Base-by-base conservation (phyloP, 345 rosid species). In the Eucalyptus caleyi region DNA sequence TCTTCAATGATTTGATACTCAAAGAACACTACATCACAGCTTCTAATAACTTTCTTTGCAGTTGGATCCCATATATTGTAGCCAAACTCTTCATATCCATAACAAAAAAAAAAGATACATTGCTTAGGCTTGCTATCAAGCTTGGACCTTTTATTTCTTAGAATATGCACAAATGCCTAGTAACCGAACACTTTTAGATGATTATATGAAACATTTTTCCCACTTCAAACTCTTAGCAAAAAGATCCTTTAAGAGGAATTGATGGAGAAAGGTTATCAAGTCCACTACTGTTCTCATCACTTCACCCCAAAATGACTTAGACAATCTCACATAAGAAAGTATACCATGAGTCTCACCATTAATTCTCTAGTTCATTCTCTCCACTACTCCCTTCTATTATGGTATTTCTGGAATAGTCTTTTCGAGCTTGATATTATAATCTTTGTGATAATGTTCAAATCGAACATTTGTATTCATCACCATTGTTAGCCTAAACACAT, bases 391-490 rank as follows among this genome's bases (percentile, higher is more conserved):
- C 1, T 56, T 56, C 62, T 56, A 26, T 24, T 56, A 26, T 56
- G 62, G 62, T 24, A 10, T 23, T 56, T 24, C 3, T 23, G 0
- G 2, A 56, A 24, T 1, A 26, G 1, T 23, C 14, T 56, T 56
- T 26, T 24, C 14, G 24, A 56, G 13, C 62, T 56, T 56, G 30
- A 56, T 56, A 24, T 0, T 3, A 24, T 56, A 23, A 56, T 56
- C 3, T 26, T 1, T 56, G 13, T 0, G 0, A 24, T 56, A 56
- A 56, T 56, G 62, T 56, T 56, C 30, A 56, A 56, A 4, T 24
- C 3, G 0, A 1, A 1, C 62, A 6, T 56, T 26, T 5, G 6
- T 24, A 24, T 56, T 24, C 30, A 56, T 11, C 62, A 24, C 4
- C 15, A 27, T 26, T 60, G 32, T 60, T 27, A 27, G n/a, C 32